Percentiles rank a stretch among this genome's conserved stretches.
Evolutionary conservation across 1,139 yeast genomes (phyloP).

Genomic region (Lizanozyma gosingica): DNA sequence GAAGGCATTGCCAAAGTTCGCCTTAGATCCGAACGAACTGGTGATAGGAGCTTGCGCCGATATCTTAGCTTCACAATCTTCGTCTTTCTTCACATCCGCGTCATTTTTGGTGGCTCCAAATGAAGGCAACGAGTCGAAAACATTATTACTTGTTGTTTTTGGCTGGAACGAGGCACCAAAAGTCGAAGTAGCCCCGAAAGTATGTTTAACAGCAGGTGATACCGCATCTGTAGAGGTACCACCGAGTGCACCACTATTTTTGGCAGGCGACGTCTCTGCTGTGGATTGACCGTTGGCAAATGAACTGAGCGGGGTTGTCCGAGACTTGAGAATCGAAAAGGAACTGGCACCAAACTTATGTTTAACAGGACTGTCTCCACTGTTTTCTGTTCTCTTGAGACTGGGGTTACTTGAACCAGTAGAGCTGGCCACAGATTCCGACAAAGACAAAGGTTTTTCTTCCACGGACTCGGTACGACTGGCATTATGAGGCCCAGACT

Average conservation of each 20-base stretch:
- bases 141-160: constrained; percentile 20
- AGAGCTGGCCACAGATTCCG: no score
- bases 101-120: constrained; percentile 7
- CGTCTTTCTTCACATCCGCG: constrained; percentile 4
- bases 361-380: not conserved
- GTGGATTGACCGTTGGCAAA: not conserved
- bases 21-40: constrained; percentile 45
- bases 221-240: no score
- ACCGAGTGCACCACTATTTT: no score
- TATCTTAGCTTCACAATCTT: constrained; percentile 3
- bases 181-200: constrained; percentile 1
- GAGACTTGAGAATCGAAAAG: constrained; percentile 7
- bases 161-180: no score
- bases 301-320: not conserved
- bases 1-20: constrained; percentile 53
- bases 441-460: no score
- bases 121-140: constrained; percentile 22
- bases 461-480: no score
- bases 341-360: constrained; percentile 3
- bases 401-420: not conserved
- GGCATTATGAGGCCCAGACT: no score
- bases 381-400: not conserved
- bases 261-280: not conserved
- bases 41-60: constrained; percentile 11
- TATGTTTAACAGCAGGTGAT: constrained; percentile 1